phyloP scores from a whole-genome alignment of 2,329 filamentous ascomycete genomes.

The Berkeleyomyces rouxiae region DNA sequence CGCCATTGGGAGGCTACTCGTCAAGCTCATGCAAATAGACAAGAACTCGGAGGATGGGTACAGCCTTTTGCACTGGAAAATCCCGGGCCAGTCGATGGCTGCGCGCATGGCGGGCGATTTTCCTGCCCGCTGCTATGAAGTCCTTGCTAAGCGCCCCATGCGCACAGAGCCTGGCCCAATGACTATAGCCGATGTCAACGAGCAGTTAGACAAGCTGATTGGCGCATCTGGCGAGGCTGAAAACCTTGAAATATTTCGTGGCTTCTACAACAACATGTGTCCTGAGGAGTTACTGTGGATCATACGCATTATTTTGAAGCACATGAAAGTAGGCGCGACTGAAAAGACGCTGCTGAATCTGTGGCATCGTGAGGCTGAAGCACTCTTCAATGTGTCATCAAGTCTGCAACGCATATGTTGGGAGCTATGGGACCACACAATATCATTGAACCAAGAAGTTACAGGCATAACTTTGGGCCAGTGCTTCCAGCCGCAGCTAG shows the following conservation, averaged over 20 bases:
- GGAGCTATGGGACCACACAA: slow-evolving; percentile 62
- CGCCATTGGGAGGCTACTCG: slow-evolving; percentile 74
- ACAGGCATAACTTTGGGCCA: slow-evolving; percentile 70
- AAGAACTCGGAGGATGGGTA: slow-evolving; percentile 78
- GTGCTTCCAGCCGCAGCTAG: slow-evolving; percentile 90
- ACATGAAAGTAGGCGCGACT: slow-evolving; percentile 57
- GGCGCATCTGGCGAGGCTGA: slow-evolving; percentile 64
- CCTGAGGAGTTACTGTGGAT: slow-evolving; percentile 88
- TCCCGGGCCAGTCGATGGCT: slow-evolving; percentile 52
- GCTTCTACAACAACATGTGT: slow-evolving; percentile 84
- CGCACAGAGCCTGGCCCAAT: slow-evolving; percentile 56
- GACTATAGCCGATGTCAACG: slow-evolving; percentile 80
- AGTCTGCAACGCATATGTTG: slow-evolving; percentile 84
- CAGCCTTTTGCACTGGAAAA: slow-evolving; percentile 79
- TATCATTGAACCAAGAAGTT: slow-evolving; percentile 59
- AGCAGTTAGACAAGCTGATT: slow-evolving; percentile 62
- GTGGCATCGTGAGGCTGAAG: slow-evolving; percentile 65
- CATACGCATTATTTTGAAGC: slow-evolving; percentile 78
- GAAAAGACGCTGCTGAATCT: slow-evolving; percentile 76
- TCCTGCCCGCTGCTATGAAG: slow-evolving; percentile 72
- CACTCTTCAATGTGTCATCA: slow-evolving; percentile 76
- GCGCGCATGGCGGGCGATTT: slow-evolving; percentile 73
- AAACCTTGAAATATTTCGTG: slow-evolving; percentile 63
- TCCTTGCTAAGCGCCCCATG: slow-evolving; percentile 70
- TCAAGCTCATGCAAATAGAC: slow-evolving; percentile 83